Evolutionary conservation across 2,329 filamentous ascomycete genomes (phyloP).

Genomic region (Aspergillus fructus): DNA sequence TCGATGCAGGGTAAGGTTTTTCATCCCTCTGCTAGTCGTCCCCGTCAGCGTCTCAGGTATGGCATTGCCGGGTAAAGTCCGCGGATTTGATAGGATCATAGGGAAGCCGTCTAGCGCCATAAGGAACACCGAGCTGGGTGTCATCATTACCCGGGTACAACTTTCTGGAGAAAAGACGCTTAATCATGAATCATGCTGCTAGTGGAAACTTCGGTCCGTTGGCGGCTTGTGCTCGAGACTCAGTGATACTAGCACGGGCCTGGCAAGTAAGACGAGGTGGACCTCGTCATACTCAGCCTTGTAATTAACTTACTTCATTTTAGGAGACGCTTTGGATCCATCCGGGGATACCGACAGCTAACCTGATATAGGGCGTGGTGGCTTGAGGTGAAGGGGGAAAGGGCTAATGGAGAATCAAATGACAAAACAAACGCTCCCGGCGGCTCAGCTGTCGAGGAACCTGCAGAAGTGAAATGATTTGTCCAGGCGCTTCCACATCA

Average conservation of each 20-base stretch:
- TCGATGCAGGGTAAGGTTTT: not conserved
- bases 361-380: not conserved
- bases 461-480: not conserved
- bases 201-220: not conserved
- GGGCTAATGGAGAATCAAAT: not conserved
- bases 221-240: not conserved
- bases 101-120: not conserved
- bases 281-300: conserved; percentile 3
- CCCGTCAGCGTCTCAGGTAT: not conserved
- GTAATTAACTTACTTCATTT: not conserved
- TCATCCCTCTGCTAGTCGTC: not conserved
- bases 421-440: not conserved
- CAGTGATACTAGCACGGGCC: not conserved
- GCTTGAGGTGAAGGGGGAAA: not conserved
- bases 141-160: not conserved
- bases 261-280: not conserved
- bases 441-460: not conserved
- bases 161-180: not conserved
- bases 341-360: conserved; percentile 1
- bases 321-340: not conserved
- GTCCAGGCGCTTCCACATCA: conserved; percentile 1
- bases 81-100: not conserved
- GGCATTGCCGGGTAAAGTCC: not conserved
- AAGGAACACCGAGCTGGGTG: no score
- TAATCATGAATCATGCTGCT: not conserved